These are phyloP conservation scores for Lodderomyces elongisporus DNA, from an alignment of 1,139 yeast genomes.

Conservation along the genomic window DNA sequence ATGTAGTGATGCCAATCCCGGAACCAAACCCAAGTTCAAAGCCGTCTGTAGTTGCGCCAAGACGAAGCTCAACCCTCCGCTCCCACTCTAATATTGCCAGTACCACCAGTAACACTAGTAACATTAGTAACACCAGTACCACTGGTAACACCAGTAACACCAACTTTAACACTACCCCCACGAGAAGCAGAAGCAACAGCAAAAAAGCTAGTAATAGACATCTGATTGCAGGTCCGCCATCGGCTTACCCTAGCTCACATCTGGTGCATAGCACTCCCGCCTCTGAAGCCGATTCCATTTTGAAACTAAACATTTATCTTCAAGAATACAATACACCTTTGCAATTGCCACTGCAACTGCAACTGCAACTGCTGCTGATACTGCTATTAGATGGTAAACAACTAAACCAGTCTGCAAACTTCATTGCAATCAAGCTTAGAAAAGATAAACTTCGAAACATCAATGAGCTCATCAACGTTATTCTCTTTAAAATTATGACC, in stretches of 20 bases:
- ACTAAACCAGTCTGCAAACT: constrained; percentile 1
- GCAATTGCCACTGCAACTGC: background rate
- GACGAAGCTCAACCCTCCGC: no score
- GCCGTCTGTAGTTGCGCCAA: no score
- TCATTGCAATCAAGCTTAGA: constrained; percentile 20
- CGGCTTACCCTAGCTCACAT: no score
- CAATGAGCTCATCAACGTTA: constrained; percentile 23
- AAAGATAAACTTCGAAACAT: constrained; percentile 23
- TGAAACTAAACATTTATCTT: constrained; percentile 5
- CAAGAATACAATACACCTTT: constrained; percentile 2
- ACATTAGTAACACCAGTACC: no score
- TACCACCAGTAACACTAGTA: no score
- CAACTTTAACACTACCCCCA: constrained; percentile 1
- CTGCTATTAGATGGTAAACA: background rate
- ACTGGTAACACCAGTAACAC: background rate
- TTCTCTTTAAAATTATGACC: constrained; percentile 18
- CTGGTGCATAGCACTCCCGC: no score
- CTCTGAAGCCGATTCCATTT: no score
- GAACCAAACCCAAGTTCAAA: no score
- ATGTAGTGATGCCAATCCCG: no score
- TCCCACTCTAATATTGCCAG: no score
- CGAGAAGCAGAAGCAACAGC: background rate
- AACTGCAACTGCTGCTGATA: background rate
- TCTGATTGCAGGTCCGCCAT: no score
- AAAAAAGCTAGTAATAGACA: no score